A percentile compares a stretch with the other conserved stretches of the same genome.
These are phyloP conservation scores for Datisca glomerata DNA, from an alignment of 306 rosid species.

Conservation along the genomic window DNA sequence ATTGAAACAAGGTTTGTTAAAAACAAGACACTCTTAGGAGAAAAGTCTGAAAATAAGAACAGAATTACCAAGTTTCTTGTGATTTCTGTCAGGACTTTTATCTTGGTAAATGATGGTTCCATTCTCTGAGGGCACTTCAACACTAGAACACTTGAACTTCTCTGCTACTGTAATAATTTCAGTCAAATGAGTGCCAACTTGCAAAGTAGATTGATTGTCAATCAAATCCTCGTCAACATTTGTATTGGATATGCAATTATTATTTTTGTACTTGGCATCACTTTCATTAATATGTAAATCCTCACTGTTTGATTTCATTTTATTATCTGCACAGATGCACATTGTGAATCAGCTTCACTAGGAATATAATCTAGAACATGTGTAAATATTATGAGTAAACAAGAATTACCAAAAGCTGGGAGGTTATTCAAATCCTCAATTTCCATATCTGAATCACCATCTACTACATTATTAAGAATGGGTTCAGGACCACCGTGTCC, in stretches of 20 bases:
- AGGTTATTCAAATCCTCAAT: conserved; percentile 21
- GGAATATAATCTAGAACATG: background rate
- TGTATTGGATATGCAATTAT: background rate
- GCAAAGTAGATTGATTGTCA: conserved; percentile 14
- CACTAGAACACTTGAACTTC: conserved; percentile 17
- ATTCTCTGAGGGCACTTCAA: conserved; percentile 18
- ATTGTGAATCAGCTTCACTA: conserved; percentile 5
- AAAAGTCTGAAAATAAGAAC: conserved; percentile 26
- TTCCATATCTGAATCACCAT: conserved; percentile 27
- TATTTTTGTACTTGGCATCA: conserved; percentile 1
- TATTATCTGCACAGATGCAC: conserved; percentile 18
- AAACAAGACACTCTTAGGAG: background rate
- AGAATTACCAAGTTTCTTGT: conserved; percentile 27
- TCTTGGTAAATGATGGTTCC: conserved; percentile 21
- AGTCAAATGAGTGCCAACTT: conserved; percentile 23
- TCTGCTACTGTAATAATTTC: conserved; percentile 19
- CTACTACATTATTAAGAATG: conserved; percentile 9
- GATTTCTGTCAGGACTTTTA: conserved; percentile 17
- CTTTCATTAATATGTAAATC: conserved; percentile 5
- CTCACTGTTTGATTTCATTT: conserved; percentile 11
- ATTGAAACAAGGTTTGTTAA: background rate
- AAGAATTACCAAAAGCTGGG: conserved; percentile 12
- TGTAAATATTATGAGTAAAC: too few relatives aligned
- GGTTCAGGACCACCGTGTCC: conserved; percentile 7
- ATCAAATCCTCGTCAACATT: conserved; percentile 11